Evolutionary conservation across 2,329 filamentous ascomycete species (phyloP), one percentile per base, ranked within the genome.

Genomic region (Fusarium lyarnte): DNA sequence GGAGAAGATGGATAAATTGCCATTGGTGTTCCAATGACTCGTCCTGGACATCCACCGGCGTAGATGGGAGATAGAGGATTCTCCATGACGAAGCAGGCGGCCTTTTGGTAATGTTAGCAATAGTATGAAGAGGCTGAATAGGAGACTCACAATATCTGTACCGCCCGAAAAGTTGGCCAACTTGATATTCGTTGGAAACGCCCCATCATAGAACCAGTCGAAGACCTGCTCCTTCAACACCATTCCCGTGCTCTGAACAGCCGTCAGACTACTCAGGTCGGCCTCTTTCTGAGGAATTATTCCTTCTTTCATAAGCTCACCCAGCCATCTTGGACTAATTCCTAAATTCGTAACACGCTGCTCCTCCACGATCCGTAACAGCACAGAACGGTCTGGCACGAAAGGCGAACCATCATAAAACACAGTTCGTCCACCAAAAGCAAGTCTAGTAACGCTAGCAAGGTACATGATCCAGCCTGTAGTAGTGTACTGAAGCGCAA

Each of bases 381-480:
- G 89, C 8, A 88, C 86, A 23, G 83, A 86, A 3, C 89, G 82
- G 69, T 93, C 89, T 1, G 94, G 94, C 49, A 90, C 82, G 80
- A 97, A 94, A 0, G 94, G 94, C 13, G 91, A 94, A 7, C 94
- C 94, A 78, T 97, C 94, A 79, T 97, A 97, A n/a, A 95, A 84
- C 4, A 97, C 81, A 3, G 87, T 84, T 10, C 89, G 86, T 0
- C 86, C 85, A 12, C 93, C 93, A 42, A 85, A 82, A 2, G 92
- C 75, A 12, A 95, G 84, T 8, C 85, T 84, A 25, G 86, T 84
- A 1, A 93, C 84, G 41, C 87, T 88, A 6, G 85, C 82, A 13
- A 94, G 83, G 78, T 95, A 96, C 94, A 97, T 97, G 81, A 97
- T 96, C 94, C 94, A 97, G 1, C 93, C 92, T 0, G 92, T 94